These are phyloP conservation scores for Komagataella populi DNA, from an alignment of 805 yeast genomes.

Conservation along the genomic window DNA sequence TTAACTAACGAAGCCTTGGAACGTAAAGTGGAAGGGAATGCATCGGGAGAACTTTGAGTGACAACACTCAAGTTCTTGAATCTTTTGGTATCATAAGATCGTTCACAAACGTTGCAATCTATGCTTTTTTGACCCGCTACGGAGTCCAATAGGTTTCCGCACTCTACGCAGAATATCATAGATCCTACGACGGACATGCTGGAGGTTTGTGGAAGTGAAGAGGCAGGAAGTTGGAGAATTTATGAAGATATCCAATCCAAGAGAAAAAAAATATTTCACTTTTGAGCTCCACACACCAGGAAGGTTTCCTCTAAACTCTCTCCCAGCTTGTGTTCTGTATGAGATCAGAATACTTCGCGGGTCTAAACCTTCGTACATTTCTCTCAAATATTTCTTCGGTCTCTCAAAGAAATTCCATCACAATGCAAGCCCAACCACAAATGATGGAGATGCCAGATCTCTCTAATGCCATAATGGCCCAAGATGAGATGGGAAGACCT, in stretches of 20 bases:
- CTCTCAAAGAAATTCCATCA: neutral
- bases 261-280: neutral
- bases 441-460: slow-evolving; percentile 64
- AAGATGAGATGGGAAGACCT: slow-evolving; percentile 98
- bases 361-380: neutral
- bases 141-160: slow-evolving; percentile 83
- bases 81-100: slow-evolving; percentile 25
- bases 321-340: neutral
- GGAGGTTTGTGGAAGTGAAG: neutral
- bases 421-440: slow-evolving; percentile 11
- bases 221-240: neutral
- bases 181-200: slow-evolving; percentile 92
- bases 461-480: slow-evolving; percentile 97
- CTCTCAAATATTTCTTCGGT: neutral
- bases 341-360: neutral
- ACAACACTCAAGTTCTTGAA: slow-evolving; percentile 75
- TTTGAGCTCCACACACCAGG: slow-evolving; percentile 3
- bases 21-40: slow-evolving; percentile 79
- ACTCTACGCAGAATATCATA: slow-evolving; percentile 80
- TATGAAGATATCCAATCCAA: neutral
- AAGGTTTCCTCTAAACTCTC: neutral
- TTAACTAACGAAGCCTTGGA: slow-evolving; percentile 84
- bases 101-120: slow-evolving; percentile 40
- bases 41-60: slow-evolving; percentile 81
- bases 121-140: slow-evolving; percentile 33